Conservation (phyloP, 768 basidiomycete genomes). For the Phylloporus sp. region DNA sequence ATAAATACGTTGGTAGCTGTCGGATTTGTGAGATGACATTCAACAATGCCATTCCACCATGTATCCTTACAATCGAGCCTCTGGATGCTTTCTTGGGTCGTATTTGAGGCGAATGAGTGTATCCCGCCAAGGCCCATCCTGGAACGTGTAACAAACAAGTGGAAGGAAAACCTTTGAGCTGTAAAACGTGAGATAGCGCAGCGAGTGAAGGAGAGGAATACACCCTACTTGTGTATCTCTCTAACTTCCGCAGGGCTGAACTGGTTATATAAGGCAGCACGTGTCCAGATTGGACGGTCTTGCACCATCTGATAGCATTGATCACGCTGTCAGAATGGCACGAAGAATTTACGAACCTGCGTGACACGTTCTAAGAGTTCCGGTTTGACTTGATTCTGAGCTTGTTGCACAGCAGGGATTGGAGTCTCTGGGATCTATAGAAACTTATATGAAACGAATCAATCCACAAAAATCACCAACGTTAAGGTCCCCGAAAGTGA, state of each 20-base stretch:
- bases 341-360: conserved; percentile 37
- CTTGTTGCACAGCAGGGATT: conserved; percentile 58
- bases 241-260: conserved; percentile 63
- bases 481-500: conserved; percentile 59
- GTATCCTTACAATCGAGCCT: conserved; percentile 68
- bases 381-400: conserved; percentile 50
- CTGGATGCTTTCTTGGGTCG: conserved; percentile 75
- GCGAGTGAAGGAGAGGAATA: background rate
- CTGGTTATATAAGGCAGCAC: conserved; percentile 82
- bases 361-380: conserved; percentile 51
- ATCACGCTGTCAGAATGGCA: conserved; percentile 5
- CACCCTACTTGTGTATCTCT: conserved; percentile 69
- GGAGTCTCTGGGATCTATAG: conserved; percentile 62
- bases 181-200: conserved; percentile 5
- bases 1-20: conserved; percentile 87
- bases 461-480: conserved; percentile 20
- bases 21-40: conserved; percentile 4
- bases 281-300: conserved; percentile 84
- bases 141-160: conserved; percentile 80
- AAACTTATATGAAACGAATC: conserved; percentile 1
- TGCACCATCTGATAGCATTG: conserved; percentile 55
- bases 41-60: background rate
- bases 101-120: conserved; percentile 83
- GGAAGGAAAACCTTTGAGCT: conserved; percentile 84
- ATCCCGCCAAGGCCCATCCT: conserved; percentile 93